Evolutionary conservation across 2,329 filamentous ascomycete genomes (phyloP).

Genomic region (Chrysosphaeria jannelii): DNA sequence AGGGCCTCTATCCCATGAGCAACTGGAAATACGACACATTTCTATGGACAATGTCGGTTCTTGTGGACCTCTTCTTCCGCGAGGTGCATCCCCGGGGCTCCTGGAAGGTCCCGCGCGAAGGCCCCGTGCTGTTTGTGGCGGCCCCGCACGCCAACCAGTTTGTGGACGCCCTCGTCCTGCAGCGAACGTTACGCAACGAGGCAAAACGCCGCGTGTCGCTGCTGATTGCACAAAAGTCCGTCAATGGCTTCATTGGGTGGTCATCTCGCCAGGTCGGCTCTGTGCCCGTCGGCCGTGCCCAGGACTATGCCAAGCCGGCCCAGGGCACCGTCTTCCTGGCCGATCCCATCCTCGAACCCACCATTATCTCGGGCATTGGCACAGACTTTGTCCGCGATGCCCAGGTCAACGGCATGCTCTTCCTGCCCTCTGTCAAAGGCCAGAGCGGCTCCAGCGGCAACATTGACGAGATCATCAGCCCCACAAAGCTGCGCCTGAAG

Average conservation of each 20-base stretch:
- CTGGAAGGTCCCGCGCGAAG: constrained; percentile 74
- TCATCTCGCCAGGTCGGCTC: constrained; percentile 61
- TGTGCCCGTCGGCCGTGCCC: constrained; percentile 73
- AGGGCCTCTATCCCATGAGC: constrained; percentile 35
- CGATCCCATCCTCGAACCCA: constrained; percentile 61
- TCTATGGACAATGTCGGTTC: constrained; percentile 46
- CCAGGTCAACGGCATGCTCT: constrained; percentile 54
- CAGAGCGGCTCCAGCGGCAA: constrained; percentile 49
- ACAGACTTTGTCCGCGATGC: constrained; percentile 58
- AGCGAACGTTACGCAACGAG: constrained; percentile 67
- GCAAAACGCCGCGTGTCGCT: constrained; percentile 71
- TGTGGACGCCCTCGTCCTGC: constrained; percentile 78
- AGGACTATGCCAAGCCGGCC: constrained; percentile 61
- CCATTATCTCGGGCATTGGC: constrained; percentile 44
- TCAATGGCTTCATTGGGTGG: constrained; percentile 76
- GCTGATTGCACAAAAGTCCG: constrained; percentile 84
- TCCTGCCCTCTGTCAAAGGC: constrained; percentile 60
- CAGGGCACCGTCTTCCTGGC: constrained; percentile 64
- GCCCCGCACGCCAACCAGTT: constrained; percentile 98
- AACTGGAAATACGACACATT: constrained; percentile 51
- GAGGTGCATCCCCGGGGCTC: constrained; percentile 86
- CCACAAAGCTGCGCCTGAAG: constrained; percentile 62
- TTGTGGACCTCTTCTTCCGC: constrained; percentile 91
- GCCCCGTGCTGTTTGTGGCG: constrained; percentile 81
- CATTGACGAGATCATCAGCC: constrained; percentile 50